A percentile compares a stretch with the other conserved stretches of the same genome.
These are phyloP conservation scores for Cucurbitaria berberidis DNA, from an alignment of 2,329 filamentous ascomycete genomes.

Conservation along the genomic window DNA sequence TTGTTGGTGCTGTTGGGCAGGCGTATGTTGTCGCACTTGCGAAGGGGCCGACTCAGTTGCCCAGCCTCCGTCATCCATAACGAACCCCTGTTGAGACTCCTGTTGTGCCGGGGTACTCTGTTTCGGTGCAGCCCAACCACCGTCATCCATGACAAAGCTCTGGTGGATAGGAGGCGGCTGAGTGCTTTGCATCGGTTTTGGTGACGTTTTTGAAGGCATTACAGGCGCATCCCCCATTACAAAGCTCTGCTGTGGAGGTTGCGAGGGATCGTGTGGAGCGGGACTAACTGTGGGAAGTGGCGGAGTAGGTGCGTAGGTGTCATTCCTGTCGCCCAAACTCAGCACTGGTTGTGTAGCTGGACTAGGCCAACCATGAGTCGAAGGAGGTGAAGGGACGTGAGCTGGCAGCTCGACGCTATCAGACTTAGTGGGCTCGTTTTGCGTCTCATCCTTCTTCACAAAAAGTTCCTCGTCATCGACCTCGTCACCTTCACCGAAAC, in stretches of 20 bases:
- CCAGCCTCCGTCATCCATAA: slow-evolving; percentile 24
- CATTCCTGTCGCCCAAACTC: slow-evolving; percentile 15
- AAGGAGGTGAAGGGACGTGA: slow-evolving; percentile 32
- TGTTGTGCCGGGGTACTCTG: slow-evolving; percentile 23
- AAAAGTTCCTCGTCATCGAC: slow-evolving; percentile 47
- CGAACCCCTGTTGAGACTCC: slow-evolving; percentile 19
- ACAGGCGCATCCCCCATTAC: slow-evolving; percentile 29
- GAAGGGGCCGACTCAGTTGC: slow-evolving; percentile 5
- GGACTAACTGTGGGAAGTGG: slow-evolving; percentile 28
- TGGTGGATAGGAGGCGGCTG: slow-evolving; percentile 23
- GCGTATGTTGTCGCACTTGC: slow-evolving; percentile 15
- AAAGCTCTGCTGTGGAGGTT: slow-evolving; percentile 25
- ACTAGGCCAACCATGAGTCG: slow-evolving; percentile 39
- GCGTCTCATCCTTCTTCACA: slow-evolving; percentile 31
- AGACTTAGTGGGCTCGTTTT: slow-evolving; percentile 20
- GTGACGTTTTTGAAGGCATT: slow-evolving; percentile 24
- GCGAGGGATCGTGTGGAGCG: slow-evolving; percentile 19
- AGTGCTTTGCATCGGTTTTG: slow-evolving; percentile 19
- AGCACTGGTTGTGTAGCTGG: slow-evolving; percentile 34
- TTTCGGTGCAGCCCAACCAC: slow-evolving; percentile 22
- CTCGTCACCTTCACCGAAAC: slow-evolving; percentile 40
- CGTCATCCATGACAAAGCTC: slow-evolving; percentile 32
- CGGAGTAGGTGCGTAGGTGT: slow-evolving; percentile 43
- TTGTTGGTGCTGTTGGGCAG: slow-evolving; percentile 17
- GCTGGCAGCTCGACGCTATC: slow-evolving; percentile 41